phyloP scores from a whole-genome alignment of 2,329 filamentous ascomycete species.

The Nothomitra cinnamomea region DNA sequence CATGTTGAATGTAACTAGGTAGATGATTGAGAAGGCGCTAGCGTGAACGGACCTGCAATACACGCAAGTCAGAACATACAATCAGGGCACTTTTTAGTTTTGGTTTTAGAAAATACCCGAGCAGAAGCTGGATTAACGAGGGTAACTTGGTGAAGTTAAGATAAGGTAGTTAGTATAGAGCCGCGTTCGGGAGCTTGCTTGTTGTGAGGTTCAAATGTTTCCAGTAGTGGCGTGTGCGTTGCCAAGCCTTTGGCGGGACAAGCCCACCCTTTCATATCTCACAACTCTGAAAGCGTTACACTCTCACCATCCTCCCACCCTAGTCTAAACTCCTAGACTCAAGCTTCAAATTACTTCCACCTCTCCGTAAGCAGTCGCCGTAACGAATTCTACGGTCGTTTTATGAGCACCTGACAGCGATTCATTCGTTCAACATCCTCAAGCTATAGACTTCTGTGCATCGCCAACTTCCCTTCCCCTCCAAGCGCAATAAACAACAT shows the following conservation, averaged over 20 bases:
- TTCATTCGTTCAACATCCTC: not conserved
- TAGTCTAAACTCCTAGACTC: not conserved
- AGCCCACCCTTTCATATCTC: not conserved
- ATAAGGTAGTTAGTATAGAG: too few species aligned
- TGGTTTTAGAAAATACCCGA: too few species aligned
- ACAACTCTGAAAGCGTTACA: not conserved
- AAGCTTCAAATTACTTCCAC: not conserved
- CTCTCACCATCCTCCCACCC: not conserved
- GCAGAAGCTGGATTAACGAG: too few species aligned
- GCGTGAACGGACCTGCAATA: not conserved
- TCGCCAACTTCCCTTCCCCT: not conserved
- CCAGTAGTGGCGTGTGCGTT: not conserved
- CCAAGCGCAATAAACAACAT: constrained; percentile 28
- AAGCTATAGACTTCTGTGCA: not conserved
- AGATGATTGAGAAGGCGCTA: not conserved
- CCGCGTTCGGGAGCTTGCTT: too few species aligned
- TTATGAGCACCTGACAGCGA: not conserved
- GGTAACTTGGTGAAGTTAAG: too few species aligned
- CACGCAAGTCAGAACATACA: too few species aligned
- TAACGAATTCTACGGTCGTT: not conserved
- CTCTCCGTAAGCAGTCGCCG: not conserved
- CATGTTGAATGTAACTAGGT: constrained; percentile 11
- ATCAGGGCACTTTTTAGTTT: too few species aligned
- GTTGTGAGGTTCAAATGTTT: too few species aligned
- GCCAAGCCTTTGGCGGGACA: constrained; percentile 3